Conservation (phyloP, 2,329 filamentous ascomycete genomes). For the Amauroascus niger region DNA sequence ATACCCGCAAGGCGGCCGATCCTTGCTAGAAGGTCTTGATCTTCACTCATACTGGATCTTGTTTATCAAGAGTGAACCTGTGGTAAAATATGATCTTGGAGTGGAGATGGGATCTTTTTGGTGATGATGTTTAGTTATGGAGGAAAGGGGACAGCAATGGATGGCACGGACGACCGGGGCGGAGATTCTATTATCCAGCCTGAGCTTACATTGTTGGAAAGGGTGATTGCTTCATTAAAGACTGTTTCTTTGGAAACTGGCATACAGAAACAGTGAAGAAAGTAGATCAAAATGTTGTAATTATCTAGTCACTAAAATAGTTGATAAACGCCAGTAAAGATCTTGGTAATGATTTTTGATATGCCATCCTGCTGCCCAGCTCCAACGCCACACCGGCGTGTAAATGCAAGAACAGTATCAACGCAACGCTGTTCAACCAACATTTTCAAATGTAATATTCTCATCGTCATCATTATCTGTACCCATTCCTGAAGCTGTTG, state of each 20-base stretch:
- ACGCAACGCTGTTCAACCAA: constrained; percentile 33
- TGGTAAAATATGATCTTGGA: neutral
- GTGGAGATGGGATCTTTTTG: neutral
- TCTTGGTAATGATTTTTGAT: neutral
- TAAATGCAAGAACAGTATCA: neutral
- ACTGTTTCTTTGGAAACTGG: too few species aligned
- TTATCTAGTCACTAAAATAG: neutral
- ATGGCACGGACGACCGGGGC: neutral
- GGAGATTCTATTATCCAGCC: too few species aligned
- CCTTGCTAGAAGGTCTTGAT: constrained; percentile 46
- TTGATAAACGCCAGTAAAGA: neutral
- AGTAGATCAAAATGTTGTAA: neutral
- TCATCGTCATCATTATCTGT: constrained; percentile 54
- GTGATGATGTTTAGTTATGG: neutral
- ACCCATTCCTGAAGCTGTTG: constrained; percentile 41
- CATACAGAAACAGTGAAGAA: neutral
- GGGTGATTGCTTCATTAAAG: too few species aligned
- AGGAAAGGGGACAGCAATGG: neutral
- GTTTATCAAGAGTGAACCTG: neutral
- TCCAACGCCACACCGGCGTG: neutral
- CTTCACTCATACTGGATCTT: constrained; percentile 40
- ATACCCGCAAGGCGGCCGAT: constrained; percentile 50
- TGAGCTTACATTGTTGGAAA: too few species aligned
- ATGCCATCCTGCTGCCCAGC: neutral
- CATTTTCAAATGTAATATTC: constrained; percentile 70